Conservation (phyloP, 495 filamentous ascomycete genomes). For the Cudoniella acicularis region DNA sequence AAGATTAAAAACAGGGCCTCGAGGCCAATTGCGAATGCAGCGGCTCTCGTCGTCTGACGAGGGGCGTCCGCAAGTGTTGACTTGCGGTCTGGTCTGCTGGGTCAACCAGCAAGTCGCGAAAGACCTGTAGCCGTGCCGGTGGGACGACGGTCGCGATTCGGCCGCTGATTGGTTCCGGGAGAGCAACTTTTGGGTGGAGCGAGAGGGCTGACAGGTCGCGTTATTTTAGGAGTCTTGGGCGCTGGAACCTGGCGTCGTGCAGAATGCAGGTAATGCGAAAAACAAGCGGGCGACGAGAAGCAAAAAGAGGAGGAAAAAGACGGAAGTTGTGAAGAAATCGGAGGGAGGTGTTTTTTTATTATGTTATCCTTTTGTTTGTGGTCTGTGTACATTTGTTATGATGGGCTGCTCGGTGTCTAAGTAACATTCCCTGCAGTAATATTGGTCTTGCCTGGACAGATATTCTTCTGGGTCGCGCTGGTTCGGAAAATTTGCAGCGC, state of each 20-base stretch:
- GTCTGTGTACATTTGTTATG: slow-evolving; percentile 17
- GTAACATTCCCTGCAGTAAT: not conserved
- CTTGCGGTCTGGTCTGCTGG: not conserved
- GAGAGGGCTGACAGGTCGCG: slow-evolving; percentile 1
- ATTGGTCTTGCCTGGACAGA: not conserved
- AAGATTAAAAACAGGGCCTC: not conserved
- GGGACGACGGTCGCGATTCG: not conserved
- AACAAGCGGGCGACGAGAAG: not conserved
- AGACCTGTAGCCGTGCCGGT: slow-evolving; percentile 12
- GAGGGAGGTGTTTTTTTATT: not conserved
- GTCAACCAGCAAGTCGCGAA: slow-evolving; percentile 12
- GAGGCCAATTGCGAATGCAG: not conserved
- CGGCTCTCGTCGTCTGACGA: not conserved
- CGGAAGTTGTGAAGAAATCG: no score
- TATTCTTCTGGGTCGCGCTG: not conserved
- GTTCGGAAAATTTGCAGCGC: slow-evolving; percentile 10
- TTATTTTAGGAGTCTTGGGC: not conserved
- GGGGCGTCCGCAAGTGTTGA: not conserved
- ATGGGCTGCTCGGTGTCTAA: not conserved
- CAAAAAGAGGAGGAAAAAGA: no score
- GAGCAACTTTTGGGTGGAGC: not conserved
- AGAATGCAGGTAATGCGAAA: not conserved
- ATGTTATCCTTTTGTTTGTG: not conserved
- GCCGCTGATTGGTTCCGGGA: slow-evolving; percentile 2
- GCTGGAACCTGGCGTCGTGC: not conserved